Evolutionary conservation across 140 eudicot genomes (phyloP).

Genomic region (Senecio squalidus): DNA sequence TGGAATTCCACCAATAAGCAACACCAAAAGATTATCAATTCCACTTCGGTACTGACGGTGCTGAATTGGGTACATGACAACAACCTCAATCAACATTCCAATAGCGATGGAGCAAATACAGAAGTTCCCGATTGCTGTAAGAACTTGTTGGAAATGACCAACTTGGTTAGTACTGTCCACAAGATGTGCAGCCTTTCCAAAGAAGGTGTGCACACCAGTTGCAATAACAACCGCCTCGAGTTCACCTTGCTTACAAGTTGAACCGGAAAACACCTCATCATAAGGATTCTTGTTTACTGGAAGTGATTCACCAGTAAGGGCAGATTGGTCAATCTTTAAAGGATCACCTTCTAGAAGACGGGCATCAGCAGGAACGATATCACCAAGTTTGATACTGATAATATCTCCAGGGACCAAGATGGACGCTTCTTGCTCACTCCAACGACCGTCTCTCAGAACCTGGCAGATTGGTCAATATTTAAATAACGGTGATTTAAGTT

Average conservation of each 20-base stretch:
- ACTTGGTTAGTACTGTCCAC: constrained; percentile 47
- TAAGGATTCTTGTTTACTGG: constrained; percentile 48
- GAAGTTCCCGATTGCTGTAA: constrained; percentile 48
- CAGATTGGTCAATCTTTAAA: constrained; percentile 49
- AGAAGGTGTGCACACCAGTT: constrained; percentile 47
- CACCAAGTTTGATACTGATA: constrained; percentile 51
- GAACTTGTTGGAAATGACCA: constrained; percentile 47
- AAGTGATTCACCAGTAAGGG: constrained; percentile 49
- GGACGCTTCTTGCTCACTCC: constrained; percentile 48
- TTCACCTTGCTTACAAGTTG: constrained; percentile 54
- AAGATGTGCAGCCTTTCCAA: constrained; percentile 53
- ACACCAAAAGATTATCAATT: constrained; percentile 44
- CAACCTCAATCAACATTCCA: constrained; percentile 41
- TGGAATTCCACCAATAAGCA: constrained; percentile 65
- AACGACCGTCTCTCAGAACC: constrained; percentile 48
- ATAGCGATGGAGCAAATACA: constrained; percentile 44
- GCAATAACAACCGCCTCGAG: constrained; percentile 51
- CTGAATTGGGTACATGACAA: constrained; percentile 52
- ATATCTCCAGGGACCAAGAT: constrained; percentile 51
- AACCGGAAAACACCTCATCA: constrained; percentile 48
- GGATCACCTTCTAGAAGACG: constrained; percentile 54
- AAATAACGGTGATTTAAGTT: not conserved
- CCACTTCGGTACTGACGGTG: constrained; percentile 38
- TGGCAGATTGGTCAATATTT: not conserved
- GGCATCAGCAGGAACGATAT: constrained; percentile 50